Evolutionary conservation across 2,329 filamentous ascomycete genomes (phyloP), one percentile per base, ranked within the genome.

Genomic region (Lasiodiplodia gonubiensis): DNA sequence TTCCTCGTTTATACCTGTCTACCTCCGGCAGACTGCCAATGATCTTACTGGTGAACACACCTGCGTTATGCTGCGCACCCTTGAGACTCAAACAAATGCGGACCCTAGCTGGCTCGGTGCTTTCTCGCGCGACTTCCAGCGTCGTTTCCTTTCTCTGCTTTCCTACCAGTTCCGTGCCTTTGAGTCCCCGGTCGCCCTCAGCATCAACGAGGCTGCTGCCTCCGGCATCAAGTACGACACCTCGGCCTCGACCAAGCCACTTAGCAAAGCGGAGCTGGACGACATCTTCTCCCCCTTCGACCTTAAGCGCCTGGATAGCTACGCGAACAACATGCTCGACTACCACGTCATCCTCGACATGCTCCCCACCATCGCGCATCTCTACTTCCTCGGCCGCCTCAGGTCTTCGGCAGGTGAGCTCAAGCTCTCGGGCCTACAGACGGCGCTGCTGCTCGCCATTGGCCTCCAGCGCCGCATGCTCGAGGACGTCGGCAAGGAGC

Each of bases 291-390:
- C 92, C 3, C 94, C 95, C 0, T 98, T 95, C 77, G 95, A 99
- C 78, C 87, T 97, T 70, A 98, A 98, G 83, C 90, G 95, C 33
- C 85, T 99, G 3, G 94, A 97, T 76, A 94, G 92, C 52, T 99
- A 99, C 74, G 92, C 95, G 18, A 97, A 96, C 80, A 97, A 97
- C 80, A 92, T 97, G 86, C 88, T 99, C 51, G 96, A 99, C 80
- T 97, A 98, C 82, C 96, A 97, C 76, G 94, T 97, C 72, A 95
- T 99, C 66, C 86, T 98, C 33, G 96, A 99, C 77, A 88, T 99
- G 75, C 85, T 99, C 67, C 95, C 95, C 0, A 87, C 85, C 1
- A 89, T 99, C 70, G 90, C 95, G 1, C 85, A 85, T 27, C 86
- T 97, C 30, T 97, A 94, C 83, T 99, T 99, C 80, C 89, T 88